phyloP scores from a whole-genome alignment of 2,329 filamentous ascomycete genomes.

The Aspergillus japonicus region DNA sequence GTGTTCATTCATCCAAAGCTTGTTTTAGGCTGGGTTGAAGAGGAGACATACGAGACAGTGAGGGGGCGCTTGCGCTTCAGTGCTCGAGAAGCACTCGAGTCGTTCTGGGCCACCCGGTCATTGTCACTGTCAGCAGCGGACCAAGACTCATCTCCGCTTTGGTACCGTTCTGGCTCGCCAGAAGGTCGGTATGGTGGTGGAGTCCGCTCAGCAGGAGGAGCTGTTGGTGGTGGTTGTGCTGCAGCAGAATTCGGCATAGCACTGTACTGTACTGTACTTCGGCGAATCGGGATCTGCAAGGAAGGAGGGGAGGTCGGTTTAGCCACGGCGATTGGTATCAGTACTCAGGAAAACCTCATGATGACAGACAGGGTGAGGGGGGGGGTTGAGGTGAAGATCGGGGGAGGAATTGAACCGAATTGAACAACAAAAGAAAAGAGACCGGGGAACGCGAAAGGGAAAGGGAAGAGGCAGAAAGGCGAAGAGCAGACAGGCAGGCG shows the following conservation, averaged over 20 bases:
- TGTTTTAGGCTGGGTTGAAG: not conserved
- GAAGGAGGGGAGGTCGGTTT: constrained; percentile 11
- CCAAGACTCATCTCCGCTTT: constrained; percentile 36
- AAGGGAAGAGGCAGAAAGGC: not conserved
- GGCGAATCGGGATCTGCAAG: constrained; percentile 27
- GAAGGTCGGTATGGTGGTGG: constrained; percentile 22
- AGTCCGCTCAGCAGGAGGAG: constrained; percentile 23
- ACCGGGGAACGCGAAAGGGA: not conserved
- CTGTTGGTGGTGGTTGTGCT: constrained; percentile 1
- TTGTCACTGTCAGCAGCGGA: constrained; percentile 38
- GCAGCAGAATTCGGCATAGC: constrained; percentile 34
- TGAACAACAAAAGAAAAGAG: not conserved
- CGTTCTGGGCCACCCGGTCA: constrained; percentile 29
- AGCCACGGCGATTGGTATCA: constrained; percentile 11
- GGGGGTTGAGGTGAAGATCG: not conserved
- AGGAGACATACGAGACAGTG: constrained; percentile 36
- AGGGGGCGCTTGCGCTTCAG: constrained; percentile 40
- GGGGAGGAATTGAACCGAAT: constrained; percentile 2
- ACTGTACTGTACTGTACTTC: constrained; percentile 17
- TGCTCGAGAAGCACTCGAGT: constrained; percentile 25
- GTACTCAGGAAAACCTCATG: constrained; percentile 10
- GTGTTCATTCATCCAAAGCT: not conserved
- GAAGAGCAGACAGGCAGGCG: not conserved
- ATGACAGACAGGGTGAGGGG: constrained; percentile 1
- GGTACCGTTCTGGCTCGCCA: constrained; percentile 28